These are phyloP conservation scores for Heterobasidion occidentale DNA, from an alignment of 1,284 basidiomycete genomes.

Conservation along the genomic window DNA sequence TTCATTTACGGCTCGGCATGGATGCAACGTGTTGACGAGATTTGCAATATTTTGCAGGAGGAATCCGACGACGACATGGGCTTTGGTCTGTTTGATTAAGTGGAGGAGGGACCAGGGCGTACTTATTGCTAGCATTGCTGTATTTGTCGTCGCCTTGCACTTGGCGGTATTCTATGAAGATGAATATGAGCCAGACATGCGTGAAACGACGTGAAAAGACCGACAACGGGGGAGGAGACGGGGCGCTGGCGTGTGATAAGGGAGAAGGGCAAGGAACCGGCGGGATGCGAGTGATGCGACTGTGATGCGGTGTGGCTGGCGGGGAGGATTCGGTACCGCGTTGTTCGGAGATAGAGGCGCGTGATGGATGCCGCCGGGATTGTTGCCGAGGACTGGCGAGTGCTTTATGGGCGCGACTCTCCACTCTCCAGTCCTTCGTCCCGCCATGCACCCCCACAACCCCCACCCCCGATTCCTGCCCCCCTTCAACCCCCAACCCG, in stretches of 20 bases:
- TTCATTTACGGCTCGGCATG: not conserved
- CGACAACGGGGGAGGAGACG: too few relatives aligned
- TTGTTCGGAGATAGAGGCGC: conserved; percentile 8
- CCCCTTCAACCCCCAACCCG: not conserved
- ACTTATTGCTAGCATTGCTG: not conserved
- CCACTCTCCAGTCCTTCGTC: too few relatives aligned
- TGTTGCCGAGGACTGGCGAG: too few relatives aligned
- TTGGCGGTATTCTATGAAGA: too few relatives aligned
- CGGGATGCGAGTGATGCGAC: not conserved
- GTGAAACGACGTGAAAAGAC: too few relatives aligned
- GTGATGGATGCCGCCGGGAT: not conserved
- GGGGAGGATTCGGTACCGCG: not conserved
- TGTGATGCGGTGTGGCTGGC: not conserved
- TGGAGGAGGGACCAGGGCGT: conserved; percentile 3
- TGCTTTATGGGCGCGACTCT: conserved; percentile 2
- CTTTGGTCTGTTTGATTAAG: conserved; percentile 93
- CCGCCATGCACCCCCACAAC: too few relatives aligned
- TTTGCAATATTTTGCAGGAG: conserved; percentile 40
- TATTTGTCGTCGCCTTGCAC: not conserved
- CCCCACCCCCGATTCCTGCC: too few relatives aligned
- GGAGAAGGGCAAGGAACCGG: not conserved
- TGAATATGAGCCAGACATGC: too few relatives aligned
- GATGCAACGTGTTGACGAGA: conserved; percentile 1
- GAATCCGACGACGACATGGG: conserved; percentile 90
- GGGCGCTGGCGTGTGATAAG: too few relatives aligned